phyloP scores from a whole-genome alignment of 2,329 filamentous ascomycete species.

The Helicocarpus griseus region DNA sequence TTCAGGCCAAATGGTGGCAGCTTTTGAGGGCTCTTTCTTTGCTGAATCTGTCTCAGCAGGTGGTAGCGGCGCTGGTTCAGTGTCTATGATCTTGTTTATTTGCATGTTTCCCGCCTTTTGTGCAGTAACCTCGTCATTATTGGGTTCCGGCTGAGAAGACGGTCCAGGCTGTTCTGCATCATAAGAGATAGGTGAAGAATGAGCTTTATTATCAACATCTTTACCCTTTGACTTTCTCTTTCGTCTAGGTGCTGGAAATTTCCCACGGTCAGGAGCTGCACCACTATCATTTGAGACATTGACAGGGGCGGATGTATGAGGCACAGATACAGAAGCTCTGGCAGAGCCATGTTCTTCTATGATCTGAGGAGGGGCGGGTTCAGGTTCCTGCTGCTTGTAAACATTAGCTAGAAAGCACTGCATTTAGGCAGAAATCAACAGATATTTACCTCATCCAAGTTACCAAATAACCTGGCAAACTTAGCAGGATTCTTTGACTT shows the following conservation, averaged over 20 bases:
- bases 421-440: background rate
- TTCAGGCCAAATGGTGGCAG: slow-evolving; percentile 41
- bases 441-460: slow-evolving; percentile 27
- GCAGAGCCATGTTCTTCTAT: background rate
- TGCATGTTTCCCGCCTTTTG: background rate
- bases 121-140: background rate
- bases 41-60: background rate
- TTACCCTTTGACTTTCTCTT: slow-evolving; percentile 2
- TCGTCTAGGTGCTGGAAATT: slow-evolving; percentile 10
- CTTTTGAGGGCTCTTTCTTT: slow-evolving; percentile 4
- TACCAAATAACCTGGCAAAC: slow-evolving; percentile 48
- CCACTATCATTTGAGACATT: background rate
- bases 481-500: slow-evolving; percentile 46
- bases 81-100: background rate
- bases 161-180: background rate
- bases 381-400: background rate
- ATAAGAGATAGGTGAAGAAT: background rate
- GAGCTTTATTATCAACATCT: background rate
- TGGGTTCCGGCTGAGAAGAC: background rate
- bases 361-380: background rate
- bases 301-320: background rate
- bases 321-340: background rate
- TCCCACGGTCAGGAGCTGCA: slow-evolving; percentile 8
- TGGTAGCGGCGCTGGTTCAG: background rate
- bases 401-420: background rate